Evolutionary conservation across 1,284 basidiomycete genomes (phyloP).

Genomic region (Cryptococcus sp.): DNA sequence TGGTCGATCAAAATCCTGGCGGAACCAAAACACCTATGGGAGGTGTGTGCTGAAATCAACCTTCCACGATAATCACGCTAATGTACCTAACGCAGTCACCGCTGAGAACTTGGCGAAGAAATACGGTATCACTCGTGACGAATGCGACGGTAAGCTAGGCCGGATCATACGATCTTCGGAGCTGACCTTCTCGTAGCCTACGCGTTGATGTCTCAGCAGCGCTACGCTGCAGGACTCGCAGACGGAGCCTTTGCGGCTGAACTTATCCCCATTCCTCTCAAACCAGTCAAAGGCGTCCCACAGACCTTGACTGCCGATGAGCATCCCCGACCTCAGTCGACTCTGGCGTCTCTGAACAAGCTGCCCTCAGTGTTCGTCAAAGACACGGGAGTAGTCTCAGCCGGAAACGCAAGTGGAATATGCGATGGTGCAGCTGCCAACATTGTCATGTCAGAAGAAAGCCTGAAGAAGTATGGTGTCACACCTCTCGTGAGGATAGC

Average conservation of each 20-base stretch:
- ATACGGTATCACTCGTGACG: constrained; percentile 58
- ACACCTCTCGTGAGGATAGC: constrained; percentile 59
- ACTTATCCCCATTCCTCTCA: constrained; percentile 56
- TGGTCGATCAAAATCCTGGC: constrained; percentile 58
- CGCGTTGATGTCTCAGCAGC: constrained; percentile 59
- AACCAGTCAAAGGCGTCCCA: constrained; percentile 49
- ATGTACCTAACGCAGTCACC: constrained; percentile 47
- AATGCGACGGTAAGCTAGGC: constrained; percentile 54
- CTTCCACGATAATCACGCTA: not conserved
- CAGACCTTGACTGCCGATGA: constrained; percentile 54
- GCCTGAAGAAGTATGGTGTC: constrained; percentile 53
- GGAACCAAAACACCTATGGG: constrained; percentile 56
- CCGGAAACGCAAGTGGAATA: constrained; percentile 60
- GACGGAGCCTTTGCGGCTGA: constrained; percentile 57
- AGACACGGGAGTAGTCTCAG: constrained; percentile 58
- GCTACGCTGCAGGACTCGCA: constrained; percentile 58
- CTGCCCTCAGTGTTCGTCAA: constrained; percentile 58
- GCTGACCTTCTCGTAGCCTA: constrained; percentile 40
- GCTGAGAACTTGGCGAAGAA: constrained; percentile 60
- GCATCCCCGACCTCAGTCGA: constrained; percentile 57
- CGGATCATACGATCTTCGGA: not conserved
- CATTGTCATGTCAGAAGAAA: constrained; percentile 57
- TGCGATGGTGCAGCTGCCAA: constrained; percentile 61
- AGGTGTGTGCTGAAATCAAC: constrained; percentile 30
- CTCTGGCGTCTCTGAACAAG: constrained; percentile 54